Base-by-base conservation (phyloP, 169 alveolate species). In the Toxoplasma gondii region DNA sequence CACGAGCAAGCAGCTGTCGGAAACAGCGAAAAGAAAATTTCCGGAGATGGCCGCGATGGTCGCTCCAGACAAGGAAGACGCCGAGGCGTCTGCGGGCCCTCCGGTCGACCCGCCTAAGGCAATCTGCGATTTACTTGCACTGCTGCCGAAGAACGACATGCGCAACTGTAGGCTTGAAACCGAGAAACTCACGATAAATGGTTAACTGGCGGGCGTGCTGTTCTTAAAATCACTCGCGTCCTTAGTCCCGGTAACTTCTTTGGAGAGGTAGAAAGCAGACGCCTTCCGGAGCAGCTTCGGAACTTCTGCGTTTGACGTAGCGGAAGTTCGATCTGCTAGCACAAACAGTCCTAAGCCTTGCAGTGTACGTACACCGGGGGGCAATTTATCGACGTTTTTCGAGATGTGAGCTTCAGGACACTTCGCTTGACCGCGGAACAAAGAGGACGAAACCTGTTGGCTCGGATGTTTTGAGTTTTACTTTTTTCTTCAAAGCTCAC, bases 111-210 rank as follows among this genome's bases (percentile, higher is more conserved):
- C 93, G n/a, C 93, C 93, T 29, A 67, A 90, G 31, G 24, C 43
- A 0, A 24, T 90, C 45, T 90, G 93, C 24, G 93, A 90, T 44
- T 38, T 90, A 24, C 24, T 90, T 29, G 93, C 93, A 29, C 93
- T 90, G 49, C 88, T 90, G 27, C 93, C 93, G 80, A 82, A 82
- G 90, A 82, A 44, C 36, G 90, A 82, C 90, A 43, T 82, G 90
- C 53, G 90, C 5, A 82, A 38, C 12, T 43, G 90, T 82, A 31
- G 9, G 45, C n/a, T 17, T 22, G 10, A 7, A n/a, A 29, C 41
- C 7, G 38, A 24, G 24, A 58, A 24, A 16, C 16, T 16, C 70
- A 17, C 70, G 70, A 17, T 24, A 24, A 24, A 58, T 16, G n/a
- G 24, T 16, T 24, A 58, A 58, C 70, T 16, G 16, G 70, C n/a